Percentiles rank a stretch among this genome's conserved stretches.
Evolutionary conservation across 2,329 filamentous ascomycete species (phyloP).

Genomic region (Penicillium sp.): DNA sequence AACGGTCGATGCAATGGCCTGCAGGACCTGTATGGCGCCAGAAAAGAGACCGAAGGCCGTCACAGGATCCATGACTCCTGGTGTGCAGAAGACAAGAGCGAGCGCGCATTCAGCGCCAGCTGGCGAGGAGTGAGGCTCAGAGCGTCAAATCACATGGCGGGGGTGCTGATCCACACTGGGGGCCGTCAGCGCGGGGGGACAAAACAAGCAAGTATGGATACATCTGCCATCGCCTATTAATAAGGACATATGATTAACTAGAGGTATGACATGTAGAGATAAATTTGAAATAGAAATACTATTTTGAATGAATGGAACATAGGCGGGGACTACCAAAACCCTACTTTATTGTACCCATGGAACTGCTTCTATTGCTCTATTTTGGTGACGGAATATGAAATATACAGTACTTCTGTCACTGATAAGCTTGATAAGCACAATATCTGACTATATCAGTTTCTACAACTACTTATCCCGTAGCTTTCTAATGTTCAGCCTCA

Average conservation of each 20-base stretch:
- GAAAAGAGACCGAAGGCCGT: constrained; percentile 43
- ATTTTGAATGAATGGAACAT: neutral
- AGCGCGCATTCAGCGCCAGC: constrained; percentile 1
- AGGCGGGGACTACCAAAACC: neutral
- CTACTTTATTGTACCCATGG: neutral
- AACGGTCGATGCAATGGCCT: constrained; percentile 42
- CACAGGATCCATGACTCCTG: constrained; percentile 42
- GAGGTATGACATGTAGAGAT: neutral
- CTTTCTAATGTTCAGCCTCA: too few relatives aligned
- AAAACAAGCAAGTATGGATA: neutral
- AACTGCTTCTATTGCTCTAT: neutral
- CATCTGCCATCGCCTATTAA: neutral
- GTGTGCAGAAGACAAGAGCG: constrained; percentile 3
- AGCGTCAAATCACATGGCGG: constrained; percentile 11
- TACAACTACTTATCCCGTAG: too few relatives aligned
- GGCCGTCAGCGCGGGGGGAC: neutral
- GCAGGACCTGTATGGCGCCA: constrained; percentile 43
- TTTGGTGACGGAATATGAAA: too few relatives aligned
- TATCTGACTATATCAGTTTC: too few relatives aligned
- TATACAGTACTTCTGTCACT: too few relatives aligned
- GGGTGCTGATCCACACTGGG: neutral
- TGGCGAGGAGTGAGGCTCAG: neutral
- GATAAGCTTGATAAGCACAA: too few relatives aligned
- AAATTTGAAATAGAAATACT: neutral
- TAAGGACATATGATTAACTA: neutral